Conservation (phyloP, 177 flowering plant species). For the Vitis hybrid region DNA sequence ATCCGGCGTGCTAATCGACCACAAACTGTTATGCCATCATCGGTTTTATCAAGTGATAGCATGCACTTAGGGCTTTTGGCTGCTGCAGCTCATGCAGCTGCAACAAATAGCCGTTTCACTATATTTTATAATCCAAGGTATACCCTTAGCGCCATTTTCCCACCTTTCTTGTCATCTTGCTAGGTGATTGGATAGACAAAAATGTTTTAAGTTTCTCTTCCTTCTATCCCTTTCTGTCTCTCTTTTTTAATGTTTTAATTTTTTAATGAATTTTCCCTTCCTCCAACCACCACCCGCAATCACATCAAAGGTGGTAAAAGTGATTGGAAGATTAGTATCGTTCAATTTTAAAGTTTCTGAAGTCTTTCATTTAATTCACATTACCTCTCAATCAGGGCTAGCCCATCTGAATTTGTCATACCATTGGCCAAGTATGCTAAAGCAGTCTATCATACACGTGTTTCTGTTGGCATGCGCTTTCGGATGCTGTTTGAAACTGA, state of each 20-base stretch:
- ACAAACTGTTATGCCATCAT: conserved; percentile 93
- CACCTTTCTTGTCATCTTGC: no score
- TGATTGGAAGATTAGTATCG: no score
- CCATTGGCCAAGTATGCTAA: conserved; percentile 76
- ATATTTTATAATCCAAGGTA: conserved; percentile 93
- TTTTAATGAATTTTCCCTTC: no score
- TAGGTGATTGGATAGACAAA: not conserved
- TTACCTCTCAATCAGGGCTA: conserved; percentile 56
- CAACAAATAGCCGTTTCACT: conserved; percentile 90
- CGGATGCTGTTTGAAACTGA: conserved; percentile 94
- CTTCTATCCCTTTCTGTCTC: not conserved
- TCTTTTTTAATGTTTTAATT: no score
- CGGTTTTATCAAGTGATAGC: conserved; percentile 93
- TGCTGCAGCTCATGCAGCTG: conserved; percentile 98
- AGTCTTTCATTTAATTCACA: not conserved
- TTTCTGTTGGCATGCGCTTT: conserved; percentile 97
- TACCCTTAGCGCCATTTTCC: no score
- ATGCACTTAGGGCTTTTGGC: conserved; percentile 98
- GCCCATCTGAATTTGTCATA: conserved; percentile 91
- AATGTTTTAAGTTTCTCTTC: not conserved
- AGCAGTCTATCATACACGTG: conserved; percentile 89
- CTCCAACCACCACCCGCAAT: no score
- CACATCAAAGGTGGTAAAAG: no score
- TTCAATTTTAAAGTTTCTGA: no score
- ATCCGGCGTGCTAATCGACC: conserved; percentile 88